Conservation (phyloP, 306 rosid species). For the Canavalia gladiata region DNA sequence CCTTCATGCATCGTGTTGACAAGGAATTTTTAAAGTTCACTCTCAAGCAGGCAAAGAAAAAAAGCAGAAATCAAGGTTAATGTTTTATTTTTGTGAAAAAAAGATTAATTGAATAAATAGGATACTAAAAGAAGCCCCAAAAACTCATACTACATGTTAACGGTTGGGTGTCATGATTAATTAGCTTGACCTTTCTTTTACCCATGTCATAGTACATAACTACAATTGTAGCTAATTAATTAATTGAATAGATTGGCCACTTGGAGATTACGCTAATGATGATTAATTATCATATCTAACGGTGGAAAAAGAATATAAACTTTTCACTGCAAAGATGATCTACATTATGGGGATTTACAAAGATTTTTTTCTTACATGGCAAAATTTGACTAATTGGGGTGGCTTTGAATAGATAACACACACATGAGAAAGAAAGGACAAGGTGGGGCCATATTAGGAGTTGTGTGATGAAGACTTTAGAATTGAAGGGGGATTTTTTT, state of each 20-base stretch:
- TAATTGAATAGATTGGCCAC: constrained; percentile 34
- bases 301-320: constrained; percentile 58
- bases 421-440: constrained; percentile 60
- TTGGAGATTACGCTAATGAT: constrained; percentile 52
- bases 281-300: constrained; percentile 60
- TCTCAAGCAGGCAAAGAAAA: background rate
- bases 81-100: background rate
- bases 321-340: constrained; percentile 59
- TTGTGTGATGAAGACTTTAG: constrained; percentile 72
- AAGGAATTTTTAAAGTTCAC: constrained; percentile 13
- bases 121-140: background rate
- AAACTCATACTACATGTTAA: constrained; percentile 1
- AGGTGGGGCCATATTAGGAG: constrained; percentile 76
- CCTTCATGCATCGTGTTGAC: constrained; percentile 33
- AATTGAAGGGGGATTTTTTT: constrained; percentile 37
- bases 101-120: background rate
- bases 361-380: constrained; percentile 55
- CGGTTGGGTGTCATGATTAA: constrained; percentile 44
- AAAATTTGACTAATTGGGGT: constrained; percentile 58
- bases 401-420: constrained; percentile 52
- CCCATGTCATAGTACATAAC: background rate
- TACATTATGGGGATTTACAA: constrained; percentile 50
- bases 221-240: background rate
- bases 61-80: background rate
- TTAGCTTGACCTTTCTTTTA: constrained; percentile 36